Percentiles rank a stretch among this genome's conserved stretches.
These are phyloP conservation scores for Colletotrichum lini DNA, from an alignment of 2,329 filamentous ascomycete genomes.

Conservation along the genomic window DNA sequence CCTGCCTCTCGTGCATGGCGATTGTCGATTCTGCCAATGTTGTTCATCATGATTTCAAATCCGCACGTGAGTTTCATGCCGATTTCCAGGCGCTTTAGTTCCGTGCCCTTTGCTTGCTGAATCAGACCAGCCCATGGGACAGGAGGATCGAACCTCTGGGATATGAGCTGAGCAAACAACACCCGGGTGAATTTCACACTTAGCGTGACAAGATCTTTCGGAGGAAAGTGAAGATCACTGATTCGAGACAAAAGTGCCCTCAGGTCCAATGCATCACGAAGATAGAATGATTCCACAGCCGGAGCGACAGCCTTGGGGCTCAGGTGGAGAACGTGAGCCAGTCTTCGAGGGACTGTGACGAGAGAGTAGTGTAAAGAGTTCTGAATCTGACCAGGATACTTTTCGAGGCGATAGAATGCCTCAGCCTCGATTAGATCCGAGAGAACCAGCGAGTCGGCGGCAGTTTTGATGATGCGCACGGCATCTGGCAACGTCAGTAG, in stretches of 20 bases:
- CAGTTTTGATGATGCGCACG: slow-evolving; percentile 69
- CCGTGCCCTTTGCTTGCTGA: slow-evolving; percentile 46
- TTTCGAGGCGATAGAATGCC: slow-evolving; percentile 88
- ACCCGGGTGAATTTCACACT: slow-evolving; percentile 89
- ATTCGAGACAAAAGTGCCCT: slow-evolving; percentile 74
- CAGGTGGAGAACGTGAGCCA: slow-evolving; percentile 84
- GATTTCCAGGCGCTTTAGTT: slow-evolving; percentile 68
- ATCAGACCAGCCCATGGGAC: slow-evolving; percentile 61
- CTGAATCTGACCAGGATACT: slow-evolving; percentile 83
- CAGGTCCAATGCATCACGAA: slow-evolving; percentile 85
- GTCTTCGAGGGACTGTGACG: slow-evolving; percentile 82
- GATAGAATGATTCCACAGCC: slow-evolving; percentile 91
- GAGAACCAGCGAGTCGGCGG: slow-evolving; percentile 73
- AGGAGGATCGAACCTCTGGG: slow-evolving; percentile 83
- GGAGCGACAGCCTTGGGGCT: slow-evolving; percentile 84
- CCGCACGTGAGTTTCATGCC: slow-evolving; percentile 94
- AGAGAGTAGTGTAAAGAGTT: slow-evolving; percentile 83
- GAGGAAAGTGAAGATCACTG: slow-evolving; percentile 75
- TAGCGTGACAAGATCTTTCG: slow-evolving; percentile 82
- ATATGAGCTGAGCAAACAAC: slow-evolving; percentile 90
- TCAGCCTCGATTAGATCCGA: slow-evolving; percentile 85
- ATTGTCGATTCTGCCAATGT: slow-evolving; percentile 77
- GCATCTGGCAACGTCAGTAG: slow-evolving; percentile 76
- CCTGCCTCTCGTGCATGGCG: slow-evolving; percentile 81
- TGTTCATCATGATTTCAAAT: slow-evolving; percentile 86